Evolutionary conservation across 2,329 filamentous ascomycete species (phyloP), one percentile per base, ranked within the genome.

Genomic region (Xylogone sp.): DNA sequence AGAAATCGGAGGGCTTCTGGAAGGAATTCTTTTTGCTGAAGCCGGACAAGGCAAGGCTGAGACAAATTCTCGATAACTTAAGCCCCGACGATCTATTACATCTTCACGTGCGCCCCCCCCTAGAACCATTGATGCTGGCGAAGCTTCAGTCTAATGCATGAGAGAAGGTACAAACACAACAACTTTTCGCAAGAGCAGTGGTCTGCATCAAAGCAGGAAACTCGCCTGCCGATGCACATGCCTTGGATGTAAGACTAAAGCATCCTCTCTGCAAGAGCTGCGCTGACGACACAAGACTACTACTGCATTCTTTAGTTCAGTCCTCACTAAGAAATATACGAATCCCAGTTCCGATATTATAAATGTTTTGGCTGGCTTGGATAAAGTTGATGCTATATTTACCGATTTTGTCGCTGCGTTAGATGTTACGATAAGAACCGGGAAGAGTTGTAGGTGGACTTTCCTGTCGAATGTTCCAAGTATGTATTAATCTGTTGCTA

Each of bases 331-430:
- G 72, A 90, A 87, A 68, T 99, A 96, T 69, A 91, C 89, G 21
- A 97, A 97, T 63, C 89, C 92, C 5, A 97, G 91, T 69, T 94
- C 94, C 46, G 94, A 97, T 70, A 88, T 97, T 61, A 96, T 99
- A 64, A 84, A 86, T 52, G 79, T 97, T 29, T 79, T 99, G 46
- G 90, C 92, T 3, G 94, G 94, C 5, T 81, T 99, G 48, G 87
- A 97, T 72, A 81, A 90, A 60, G 88, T 96, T 46, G 94, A 99
- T 68, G 77, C 79, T 7, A 81, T 95, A 44, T 93, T 97, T 68
- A 87, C 89, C 43, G 90, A 96, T 52, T 94, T 97, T 64, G 91
- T 96, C 43, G 82, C 84, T 19, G 83, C 86, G 5, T 72, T 97
- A 50, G 94, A 99, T 62, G 75, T 75, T n/a, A 86, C 89, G 48